Evolutionary conservation across 228 moss, liverwort and hornwort genomes (phyloP).

Genomic region (Sphagnum fallax): DNA sequence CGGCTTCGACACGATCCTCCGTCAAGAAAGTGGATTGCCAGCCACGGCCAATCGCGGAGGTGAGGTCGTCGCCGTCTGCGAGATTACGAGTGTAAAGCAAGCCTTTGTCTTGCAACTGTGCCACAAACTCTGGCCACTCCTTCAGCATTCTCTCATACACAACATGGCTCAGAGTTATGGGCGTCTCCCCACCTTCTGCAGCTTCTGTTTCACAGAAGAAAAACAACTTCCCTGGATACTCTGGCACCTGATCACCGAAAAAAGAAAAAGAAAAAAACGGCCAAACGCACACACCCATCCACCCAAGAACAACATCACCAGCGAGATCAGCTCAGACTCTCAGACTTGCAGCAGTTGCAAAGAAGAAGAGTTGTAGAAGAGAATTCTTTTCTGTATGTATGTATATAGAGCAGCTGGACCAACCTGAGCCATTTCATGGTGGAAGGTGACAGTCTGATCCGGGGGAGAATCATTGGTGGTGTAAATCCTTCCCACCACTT

Average conservation of each 20-base stretch:
- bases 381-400: no score
- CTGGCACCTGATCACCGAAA: conserved; percentile 53
- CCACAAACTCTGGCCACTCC: conserved; percentile 90
- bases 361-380: no score
- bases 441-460: conserved; percentile 93
- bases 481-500: conserved; percentile 86
- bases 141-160: conserved; percentile 72
- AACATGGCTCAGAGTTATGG: conserved; percentile 80
- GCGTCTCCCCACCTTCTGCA: conserved; percentile 84
- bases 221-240: conserved; percentile 72
- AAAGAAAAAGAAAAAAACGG: no score
- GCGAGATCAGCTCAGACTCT: no score
- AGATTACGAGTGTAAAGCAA: conserved; percentile 77
- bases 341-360: no score
- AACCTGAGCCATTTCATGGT: conserved; percentile 99
- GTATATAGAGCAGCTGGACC: neutral
- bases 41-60: conserved; percentile 96
- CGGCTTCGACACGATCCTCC: conserved; percentile 75
- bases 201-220: conserved; percentile 95
- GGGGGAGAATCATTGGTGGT: conserved; percentile 98
- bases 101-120: conserved; percentile 56
- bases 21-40: conserved; percentile 99
- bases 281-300: no score
- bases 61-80: conserved; percentile 90
- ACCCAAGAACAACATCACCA: no score